Percentiles rank a stretch among this genome's conserved stretches.
These are phyloP conservation scores for Aspergillus pseudotamarii DNA, from an alignment of 2,329 filamentous ascomycete species.

Conservation along the genomic window DNA sequence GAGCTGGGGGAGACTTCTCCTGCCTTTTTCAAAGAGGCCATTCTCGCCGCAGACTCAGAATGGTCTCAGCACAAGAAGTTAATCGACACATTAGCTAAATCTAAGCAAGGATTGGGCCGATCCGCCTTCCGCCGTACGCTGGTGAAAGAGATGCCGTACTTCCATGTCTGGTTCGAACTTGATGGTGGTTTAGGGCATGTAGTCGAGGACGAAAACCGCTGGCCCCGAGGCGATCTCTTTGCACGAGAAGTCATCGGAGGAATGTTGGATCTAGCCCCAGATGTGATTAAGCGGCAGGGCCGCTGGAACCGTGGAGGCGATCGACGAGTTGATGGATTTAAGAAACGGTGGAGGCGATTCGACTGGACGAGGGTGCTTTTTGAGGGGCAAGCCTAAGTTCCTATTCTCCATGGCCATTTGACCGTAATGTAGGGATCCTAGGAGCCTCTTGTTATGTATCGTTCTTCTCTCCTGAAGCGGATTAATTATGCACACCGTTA, in stretches of 20 bases:
- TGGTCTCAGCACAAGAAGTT: constrained; percentile 96
- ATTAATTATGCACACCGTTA: background rate
- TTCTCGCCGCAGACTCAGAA: constrained; percentile 83
- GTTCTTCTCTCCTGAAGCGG: background rate
- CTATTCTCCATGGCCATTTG: background rate
- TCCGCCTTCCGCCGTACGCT: constrained; percentile 79
- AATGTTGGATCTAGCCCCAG: constrained; percentile 81
- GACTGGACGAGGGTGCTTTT: constrained; percentile 76
- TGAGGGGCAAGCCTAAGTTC: constrained; percentile 41
- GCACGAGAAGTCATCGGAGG: constrained; percentile 89
- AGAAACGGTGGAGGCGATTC: constrained; percentile 85
- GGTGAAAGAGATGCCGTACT: constrained; percentile 97
- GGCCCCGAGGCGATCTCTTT: constrained; percentile 91
- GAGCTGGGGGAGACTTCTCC: constrained; percentile 88
- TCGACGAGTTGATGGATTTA: constrained; percentile 72
- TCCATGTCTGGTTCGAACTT: constrained; percentile 92
- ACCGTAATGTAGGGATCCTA: background rate
- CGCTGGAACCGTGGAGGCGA: constrained; percentile 73
- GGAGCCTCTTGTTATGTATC: background rate
- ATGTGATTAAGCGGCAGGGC: constrained; percentile 87
- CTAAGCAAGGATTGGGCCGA: constrained; percentile 69
- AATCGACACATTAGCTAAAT: constrained; percentile 74
- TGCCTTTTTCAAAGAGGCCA: constrained; percentile 93
- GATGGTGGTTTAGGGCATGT: constrained; percentile 92
- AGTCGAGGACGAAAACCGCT: constrained; percentile 80